Base-by-base conservation (phyloP, 495 filamentous ascomycete genomes). In the Aspergillus incahuasiensis region DNA sequence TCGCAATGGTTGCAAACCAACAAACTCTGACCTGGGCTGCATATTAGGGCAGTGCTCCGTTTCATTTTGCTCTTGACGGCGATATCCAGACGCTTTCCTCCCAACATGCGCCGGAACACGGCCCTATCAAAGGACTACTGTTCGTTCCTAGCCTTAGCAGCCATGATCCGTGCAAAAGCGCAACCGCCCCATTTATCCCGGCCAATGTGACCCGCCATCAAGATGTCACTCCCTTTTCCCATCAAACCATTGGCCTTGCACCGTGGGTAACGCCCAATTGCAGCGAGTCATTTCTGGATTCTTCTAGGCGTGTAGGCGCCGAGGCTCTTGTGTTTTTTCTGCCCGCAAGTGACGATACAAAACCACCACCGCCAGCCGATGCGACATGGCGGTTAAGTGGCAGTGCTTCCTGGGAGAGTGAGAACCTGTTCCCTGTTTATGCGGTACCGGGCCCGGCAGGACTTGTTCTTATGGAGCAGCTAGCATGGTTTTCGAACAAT, bases 191-290 rank as follows among this genome's bases (percentile, higher is more conserved):
- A 3, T 82, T 81, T 56, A 74, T 96, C 12, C 90, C 92, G 0
- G 38, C 64, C n/a, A 91, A 90, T 67, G 89, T 82, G 40, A 92
- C 88, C 12, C 80, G 87, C 19, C 76, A 80, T 56, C 67, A 75
- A 47, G 82, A 94, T 62, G 80, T 96, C 3, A 85, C 87, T 1
- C 41, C 57, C 0, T 69, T 67, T 24, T 63, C 61, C 19, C 79
- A 79, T 54, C 75, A 82, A 4, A 78, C 85, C n/a, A 81, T 96
- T 39, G 92, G 84, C 18, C 69, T 96, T n/a, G 91, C 87, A 8
- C 92, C 92, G n/a, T 97, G 92, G 92, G 76, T 92, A 30, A 86
- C 75, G 41, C 72, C 69, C 2, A 68, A 80, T 19, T 97, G 92
- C 57, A 84, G 87, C 8, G 67, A 74, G 40, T 78, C 82, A 30